Conservation (phyloP, 345 rosid species). For the Draba incana region DNA sequence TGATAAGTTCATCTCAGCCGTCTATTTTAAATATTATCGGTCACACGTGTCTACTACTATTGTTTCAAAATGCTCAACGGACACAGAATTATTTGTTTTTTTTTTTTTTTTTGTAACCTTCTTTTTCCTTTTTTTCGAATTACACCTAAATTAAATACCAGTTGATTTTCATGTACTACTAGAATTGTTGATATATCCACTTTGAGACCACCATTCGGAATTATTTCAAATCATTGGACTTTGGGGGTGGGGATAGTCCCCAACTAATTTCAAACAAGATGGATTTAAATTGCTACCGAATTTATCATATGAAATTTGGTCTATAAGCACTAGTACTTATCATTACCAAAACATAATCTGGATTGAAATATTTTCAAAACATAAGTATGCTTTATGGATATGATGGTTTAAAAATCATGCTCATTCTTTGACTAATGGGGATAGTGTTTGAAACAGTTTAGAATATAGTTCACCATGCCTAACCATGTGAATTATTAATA, state of each 20-base stretch:
- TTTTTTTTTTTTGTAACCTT: neutral
- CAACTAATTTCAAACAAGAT: neutral
- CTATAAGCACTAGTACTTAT: too few species aligned
- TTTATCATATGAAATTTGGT: too few species aligned
- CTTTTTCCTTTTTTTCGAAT: neutral
- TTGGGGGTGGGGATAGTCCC: neutral
- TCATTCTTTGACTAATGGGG: too few species aligned
- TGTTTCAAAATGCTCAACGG: conserved; percentile 50
- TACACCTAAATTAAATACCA: conserved; percentile 6
- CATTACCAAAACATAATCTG: too few species aligned
- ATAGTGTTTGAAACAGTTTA: neutral
- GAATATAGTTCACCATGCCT: neutral
- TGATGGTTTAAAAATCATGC: too few species aligned
- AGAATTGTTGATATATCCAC: neutral
- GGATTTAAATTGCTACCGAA: neutral
- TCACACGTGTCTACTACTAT: neutral
- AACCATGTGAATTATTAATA: neutral
- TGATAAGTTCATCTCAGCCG: conserved; percentile 40
- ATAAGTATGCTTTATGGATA: too few species aligned
- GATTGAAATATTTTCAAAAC: too few species aligned
- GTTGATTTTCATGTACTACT: neutral
- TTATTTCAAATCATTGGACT: conserved; percentile 22
- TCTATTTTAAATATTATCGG: conserved; percentile 33
- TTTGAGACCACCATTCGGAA: conserved; percentile 18
- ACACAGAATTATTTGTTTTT: conserved; percentile 35